These are phyloP conservation scores for Triticum urartu DNA, from an alignment of 176 grass and related monocot genomes.

Conservation along the genomic window DNA sequence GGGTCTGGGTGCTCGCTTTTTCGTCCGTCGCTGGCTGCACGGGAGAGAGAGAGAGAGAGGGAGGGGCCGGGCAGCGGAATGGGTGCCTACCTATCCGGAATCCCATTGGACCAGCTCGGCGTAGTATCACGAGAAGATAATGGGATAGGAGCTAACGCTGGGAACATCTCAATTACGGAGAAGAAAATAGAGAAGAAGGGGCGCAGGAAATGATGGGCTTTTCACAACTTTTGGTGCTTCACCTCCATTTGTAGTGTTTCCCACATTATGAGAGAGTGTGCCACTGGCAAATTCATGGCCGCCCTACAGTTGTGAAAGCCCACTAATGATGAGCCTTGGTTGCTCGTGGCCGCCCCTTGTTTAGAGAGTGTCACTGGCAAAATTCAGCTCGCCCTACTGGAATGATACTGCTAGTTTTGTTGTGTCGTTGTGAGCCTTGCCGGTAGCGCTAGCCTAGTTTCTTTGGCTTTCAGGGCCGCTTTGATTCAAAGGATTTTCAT, in stretches of 20 bases:
- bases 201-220: background rate
- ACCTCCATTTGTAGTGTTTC: background rate
- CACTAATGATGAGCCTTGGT: too few species aligned
- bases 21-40: background rate
- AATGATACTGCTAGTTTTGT: too few species aligned
- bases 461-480: too few species aligned
- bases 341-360: too few species aligned
- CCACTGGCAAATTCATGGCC: too few species aligned
- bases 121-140: constrained; percentile 62
- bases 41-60: background rate
- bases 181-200: background rate
- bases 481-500: too few species aligned
- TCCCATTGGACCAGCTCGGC: constrained; percentile 70
- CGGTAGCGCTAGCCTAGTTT: too few species aligned
- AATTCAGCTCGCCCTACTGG: too few species aligned
- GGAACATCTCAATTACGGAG: background rate
- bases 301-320: too few species aligned
- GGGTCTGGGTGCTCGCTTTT: constrained; percentile 15
- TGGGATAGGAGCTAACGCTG: constrained; percentile 22
- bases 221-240: background rate
- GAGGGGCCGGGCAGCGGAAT: constrained; percentile 7
- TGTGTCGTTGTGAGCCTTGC: too few species aligned
- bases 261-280: background rate
- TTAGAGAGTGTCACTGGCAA: too few species aligned
- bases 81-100: constrained; percentile 28